Evolutionary conservation across 345 rosid species (phyloP).

Genomic region (Ceriops decandra): DNA sequence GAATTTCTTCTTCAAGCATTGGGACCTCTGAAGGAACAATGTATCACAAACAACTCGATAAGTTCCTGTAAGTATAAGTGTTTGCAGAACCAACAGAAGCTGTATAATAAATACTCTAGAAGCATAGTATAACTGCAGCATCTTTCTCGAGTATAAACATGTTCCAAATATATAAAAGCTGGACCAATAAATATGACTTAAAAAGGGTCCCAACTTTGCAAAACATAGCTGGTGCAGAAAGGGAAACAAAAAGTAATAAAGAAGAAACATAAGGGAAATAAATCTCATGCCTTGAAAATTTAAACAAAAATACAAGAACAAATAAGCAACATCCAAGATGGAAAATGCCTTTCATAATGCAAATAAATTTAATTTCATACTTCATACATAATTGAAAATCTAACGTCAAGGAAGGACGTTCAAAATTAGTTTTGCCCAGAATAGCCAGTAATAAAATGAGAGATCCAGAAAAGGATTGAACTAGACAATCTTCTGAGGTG

Average conservation of each 20-base stretch:
- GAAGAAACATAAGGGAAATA: not conserved
- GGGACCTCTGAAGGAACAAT: conserved; percentile 59
- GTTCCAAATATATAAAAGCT: not conserved
- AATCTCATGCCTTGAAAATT: not conserved
- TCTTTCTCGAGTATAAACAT: not conserved
- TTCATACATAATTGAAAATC: not conserved
- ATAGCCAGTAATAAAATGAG: no score
- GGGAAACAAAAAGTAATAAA: no score
- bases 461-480: not conserved
- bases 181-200: not conserved
- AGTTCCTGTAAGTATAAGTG: conserved; percentile 11
- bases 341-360: no score
- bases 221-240: not conserved
- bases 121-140: not conserved
- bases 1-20: conserved; percentile 85
- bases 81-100: conserved; percentile 8
- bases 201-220: not conserved
- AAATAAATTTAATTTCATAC: not conserved
- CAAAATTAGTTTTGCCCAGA: not conserved
- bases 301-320: not conserved
- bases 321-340: not conserved
- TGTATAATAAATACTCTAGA: not conserved
- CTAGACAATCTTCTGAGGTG: not conserved
- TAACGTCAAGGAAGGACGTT: not conserved
- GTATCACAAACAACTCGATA: conserved; percentile 16